Evolutionary conservation across 495 filamentous ascomycete species (phyloP).

Genomic region (Neurospora tetrasperma): DNA sequence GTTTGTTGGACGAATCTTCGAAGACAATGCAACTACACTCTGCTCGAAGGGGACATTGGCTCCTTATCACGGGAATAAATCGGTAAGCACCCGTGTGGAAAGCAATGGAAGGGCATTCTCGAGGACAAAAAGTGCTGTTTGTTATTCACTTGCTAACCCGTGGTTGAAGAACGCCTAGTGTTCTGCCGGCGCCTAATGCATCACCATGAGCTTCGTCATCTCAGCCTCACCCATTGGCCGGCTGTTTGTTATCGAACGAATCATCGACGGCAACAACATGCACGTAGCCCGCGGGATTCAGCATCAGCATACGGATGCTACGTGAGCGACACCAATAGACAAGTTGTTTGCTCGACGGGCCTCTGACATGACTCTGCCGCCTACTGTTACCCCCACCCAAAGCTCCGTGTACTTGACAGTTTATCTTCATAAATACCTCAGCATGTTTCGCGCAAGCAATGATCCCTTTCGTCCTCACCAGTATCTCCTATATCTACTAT

Average conservation of each 20-base stretch:
- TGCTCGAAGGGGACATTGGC: neutral
- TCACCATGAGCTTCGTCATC: neutral
- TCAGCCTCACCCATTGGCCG: neutral
- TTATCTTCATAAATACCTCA: neutral
- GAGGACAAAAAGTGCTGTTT: neutral
- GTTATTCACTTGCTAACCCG: neutral
- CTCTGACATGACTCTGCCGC: neutral
- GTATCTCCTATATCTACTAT: neutral
- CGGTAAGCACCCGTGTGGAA: neutral
- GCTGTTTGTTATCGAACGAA: neutral
- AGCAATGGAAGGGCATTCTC: neutral
- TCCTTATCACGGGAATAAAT: neutral
- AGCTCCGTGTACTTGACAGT: accelerated
- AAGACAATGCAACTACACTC: neutral
- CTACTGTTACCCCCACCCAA: neutral
- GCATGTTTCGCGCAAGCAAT: neutral
- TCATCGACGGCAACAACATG: neutral
- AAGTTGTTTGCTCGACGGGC: neutral
- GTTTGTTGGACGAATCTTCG: neutral
- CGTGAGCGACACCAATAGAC: neutral
- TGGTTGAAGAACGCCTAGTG: neutral
- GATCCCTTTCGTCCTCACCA: neutral
- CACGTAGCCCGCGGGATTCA: neutral
- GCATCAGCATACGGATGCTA: neutral
- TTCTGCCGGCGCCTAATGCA: neutral